Percentiles rank a stretch among this genome's conserved stretches.
phyloP scores from a whole-genome alignment of 2,329 filamentous ascomycete species.

The Aspergillus cejpii region DNA sequence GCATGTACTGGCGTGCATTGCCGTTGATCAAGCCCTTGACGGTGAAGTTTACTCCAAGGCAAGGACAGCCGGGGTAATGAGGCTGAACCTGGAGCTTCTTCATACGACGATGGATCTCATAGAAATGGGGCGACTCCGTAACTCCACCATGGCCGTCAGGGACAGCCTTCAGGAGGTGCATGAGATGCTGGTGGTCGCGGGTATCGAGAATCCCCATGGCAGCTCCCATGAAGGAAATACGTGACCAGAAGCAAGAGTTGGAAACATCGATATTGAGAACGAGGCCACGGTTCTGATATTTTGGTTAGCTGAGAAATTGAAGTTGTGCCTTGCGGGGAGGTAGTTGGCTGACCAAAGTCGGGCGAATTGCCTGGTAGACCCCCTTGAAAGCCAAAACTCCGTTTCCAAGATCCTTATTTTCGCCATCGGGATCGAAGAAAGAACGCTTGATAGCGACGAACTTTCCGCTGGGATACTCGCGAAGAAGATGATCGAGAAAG shows the following conservation, averaged over 20 bases:
- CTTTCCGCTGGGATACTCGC: slow-evolving; percentile 64
- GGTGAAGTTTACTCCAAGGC: slow-evolving; percentile 40
- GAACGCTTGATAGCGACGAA: slow-evolving; percentile 71
- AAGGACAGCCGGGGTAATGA: slow-evolving; percentile 31
- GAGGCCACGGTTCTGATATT: slow-evolving; percentile 53
- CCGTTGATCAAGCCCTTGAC: slow-evolving; percentile 46
- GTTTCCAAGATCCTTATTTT: slow-evolving; percentile 51
- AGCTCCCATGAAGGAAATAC: slow-evolving; percentile 31
- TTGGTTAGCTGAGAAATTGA: slow-evolving; percentile 22
- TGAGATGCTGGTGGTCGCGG: slow-evolving; percentile 29
- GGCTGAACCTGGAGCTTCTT: slow-evolving; percentile 36
- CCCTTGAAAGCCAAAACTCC: slow-evolving; percentile 78
- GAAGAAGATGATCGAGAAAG: slow-evolving; percentile 83
- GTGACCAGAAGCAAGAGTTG: slow-evolving; percentile 80
- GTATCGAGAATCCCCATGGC: slow-evolving; percentile 31
- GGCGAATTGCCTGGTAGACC: slow-evolving; percentile 75
- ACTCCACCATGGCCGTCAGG: slow-evolving; percentile 20
- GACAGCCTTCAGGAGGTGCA: slow-evolving; percentile 18
- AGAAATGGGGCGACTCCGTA: slow-evolving; percentile 21
- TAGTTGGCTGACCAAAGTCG: slow-evolving; percentile 52
- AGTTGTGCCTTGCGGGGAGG: slow-evolving; percentile 3
- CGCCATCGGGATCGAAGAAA: slow-evolving; percentile 60
- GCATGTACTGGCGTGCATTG: slow-evolving; percentile 40
- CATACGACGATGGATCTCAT: slow-evolving; percentile 25
- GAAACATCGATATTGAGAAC: slow-evolving; percentile 85